phyloP scores from a whole-genome alignment of 2,329 filamentous ascomycete genomes.

The Cladophialophora carrionii region DNA sequence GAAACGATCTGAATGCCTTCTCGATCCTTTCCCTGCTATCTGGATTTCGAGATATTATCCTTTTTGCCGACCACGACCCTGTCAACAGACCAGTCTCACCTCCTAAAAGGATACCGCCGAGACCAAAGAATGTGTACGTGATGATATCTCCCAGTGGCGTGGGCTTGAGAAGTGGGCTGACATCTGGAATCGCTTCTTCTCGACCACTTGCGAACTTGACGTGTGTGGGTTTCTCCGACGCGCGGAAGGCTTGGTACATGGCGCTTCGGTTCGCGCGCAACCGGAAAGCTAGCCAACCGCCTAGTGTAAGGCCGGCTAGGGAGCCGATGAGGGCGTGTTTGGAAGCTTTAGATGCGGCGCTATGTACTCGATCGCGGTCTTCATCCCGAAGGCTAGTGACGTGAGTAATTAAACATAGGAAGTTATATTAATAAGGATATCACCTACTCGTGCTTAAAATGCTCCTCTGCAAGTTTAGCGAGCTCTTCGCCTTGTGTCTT shows the following conservation, averaged over 20 bases:
- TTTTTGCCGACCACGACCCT: constrained; percentile 59
- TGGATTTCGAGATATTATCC: constrained; percentile 58
- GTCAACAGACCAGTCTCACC: constrained; percentile 64
- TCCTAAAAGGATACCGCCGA: constrained; percentile 66
- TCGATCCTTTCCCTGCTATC: constrained; percentile 61
- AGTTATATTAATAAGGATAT: too few relatives aligned
- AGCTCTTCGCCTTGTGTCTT: constrained; percentile 56
- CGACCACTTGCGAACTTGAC: constrained; percentile 66
- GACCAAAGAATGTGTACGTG: constrained; percentile 65
- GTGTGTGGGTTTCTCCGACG: constrained; percentile 64
- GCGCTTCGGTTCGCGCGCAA: constrained; percentile 59
- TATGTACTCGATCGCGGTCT: constrained; percentile 63
- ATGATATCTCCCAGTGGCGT: constrained; percentile 62
- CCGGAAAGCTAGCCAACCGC: constrained; percentile 61
- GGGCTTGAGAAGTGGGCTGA: constrained; percentile 61
- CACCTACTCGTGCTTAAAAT: constrained; percentile 59
- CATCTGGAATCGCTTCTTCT: constrained; percentile 63
- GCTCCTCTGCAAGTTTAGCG: constrained; percentile 60
- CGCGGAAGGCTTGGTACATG: constrained; percentile 66
- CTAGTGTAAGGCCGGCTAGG: constrained; percentile 62
- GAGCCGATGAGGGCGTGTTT: constrained; percentile 63
- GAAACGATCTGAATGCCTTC: constrained; percentile 64
- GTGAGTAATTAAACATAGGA: too few relatives aligned
- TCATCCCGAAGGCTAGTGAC: constrained; percentile 52
- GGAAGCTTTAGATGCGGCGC: constrained; percentile 60